These are phyloP conservation scores for Nicotiana noctiflora DNA, from an alignment of 257 asterid species.

Conservation along the genomic window DNA sequence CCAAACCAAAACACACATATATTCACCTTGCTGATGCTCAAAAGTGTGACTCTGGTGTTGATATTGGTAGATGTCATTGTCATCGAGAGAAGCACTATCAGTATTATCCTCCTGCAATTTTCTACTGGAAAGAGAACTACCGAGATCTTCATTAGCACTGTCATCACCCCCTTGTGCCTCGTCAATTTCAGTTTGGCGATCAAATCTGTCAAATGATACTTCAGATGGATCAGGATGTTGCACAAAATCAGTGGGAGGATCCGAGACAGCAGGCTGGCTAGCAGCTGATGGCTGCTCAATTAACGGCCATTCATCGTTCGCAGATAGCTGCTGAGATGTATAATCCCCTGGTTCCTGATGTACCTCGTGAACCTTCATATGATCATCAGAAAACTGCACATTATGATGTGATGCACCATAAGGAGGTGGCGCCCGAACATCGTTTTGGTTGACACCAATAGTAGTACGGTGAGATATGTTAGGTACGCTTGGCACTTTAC, in stretches of 20 bases:
- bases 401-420: constrained; percentile 22
- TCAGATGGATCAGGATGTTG: constrained; percentile 39
- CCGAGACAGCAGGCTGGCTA: constrained; percentile 27
- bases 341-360: constrained; percentile 31
- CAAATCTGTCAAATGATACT: constrained; percentile 26
- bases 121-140: constrained; percentile 40
- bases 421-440: constrained; percentile 32
- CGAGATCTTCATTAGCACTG: constrained; percentile 31
- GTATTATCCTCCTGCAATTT: constrained; percentile 45
- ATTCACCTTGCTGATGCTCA: constrained; percentile 53
- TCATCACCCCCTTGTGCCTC: constrained; percentile 45
- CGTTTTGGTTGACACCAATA: constrained; percentile 21
- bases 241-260: constrained; percentile 34
- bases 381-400: constrained; percentile 31
- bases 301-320: constrained; percentile 65
- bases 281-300: constrained; percentile 48
- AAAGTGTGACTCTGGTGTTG: constrained; percentile 36
- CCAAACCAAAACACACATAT: not conserved
- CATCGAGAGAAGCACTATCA: constrained; percentile 43
- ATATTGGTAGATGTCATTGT: constrained; percentile 29
- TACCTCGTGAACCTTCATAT: constrained; percentile 24
- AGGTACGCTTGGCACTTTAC: constrained; percentile 28
- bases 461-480: constrained; percentile 26
- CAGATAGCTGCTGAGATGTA: constrained; percentile 38
- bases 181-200: constrained; percentile 36